Conservation (phyloP, 495 filamentous ascomycete species). For the Aspergillus leporis region DNA sequence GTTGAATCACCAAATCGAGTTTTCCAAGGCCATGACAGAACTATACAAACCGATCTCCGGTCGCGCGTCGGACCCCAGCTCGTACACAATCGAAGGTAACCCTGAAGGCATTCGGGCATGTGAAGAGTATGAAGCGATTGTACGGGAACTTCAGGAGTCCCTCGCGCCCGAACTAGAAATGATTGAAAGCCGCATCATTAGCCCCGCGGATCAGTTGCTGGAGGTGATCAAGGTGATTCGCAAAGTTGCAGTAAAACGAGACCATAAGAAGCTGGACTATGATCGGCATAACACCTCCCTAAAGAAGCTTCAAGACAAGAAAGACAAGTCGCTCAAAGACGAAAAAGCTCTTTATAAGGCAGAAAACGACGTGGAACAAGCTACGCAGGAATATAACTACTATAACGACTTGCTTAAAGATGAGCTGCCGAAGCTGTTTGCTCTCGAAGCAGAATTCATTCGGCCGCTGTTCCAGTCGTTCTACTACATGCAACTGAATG, state of each 20-base stretch:
- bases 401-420: conserved; percentile 97
- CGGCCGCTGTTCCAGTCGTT: conserved; percentile 97
- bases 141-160: conserved; percentile 85
- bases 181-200: conserved; percentile 90
- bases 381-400: conserved; percentile 94
- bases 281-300: conserved; percentile 78
- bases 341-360: conserved; percentile 97
- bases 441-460: conserved; percentile 95
- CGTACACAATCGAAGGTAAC: conserved; percentile 77
- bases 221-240: conserved; percentile 94
- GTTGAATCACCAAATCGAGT: conserved; percentile 96
- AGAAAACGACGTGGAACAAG: conserved; percentile 85
- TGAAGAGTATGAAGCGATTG: conserved; percentile 93
- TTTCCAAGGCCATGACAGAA: conserved; percentile 91
- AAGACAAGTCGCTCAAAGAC: conserved; percentile 93
- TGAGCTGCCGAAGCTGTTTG: conserved; percentile 90
- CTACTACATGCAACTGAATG: conserved; percentile 99
- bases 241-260: conserved; percentile 84
- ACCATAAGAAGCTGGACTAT: conserved; percentile 97
- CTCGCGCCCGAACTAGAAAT: conserved; percentile 92
- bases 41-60: conserved; percentile 99
- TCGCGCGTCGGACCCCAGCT: conserved; percentile 89
- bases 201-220: conserved; percentile 90
- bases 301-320: conserved; percentile 97
- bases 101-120: conserved; percentile 93